phyloP scores from a whole-genome alignment of 306 rosid genomes.

The Lathyrus sativus region DNA sequence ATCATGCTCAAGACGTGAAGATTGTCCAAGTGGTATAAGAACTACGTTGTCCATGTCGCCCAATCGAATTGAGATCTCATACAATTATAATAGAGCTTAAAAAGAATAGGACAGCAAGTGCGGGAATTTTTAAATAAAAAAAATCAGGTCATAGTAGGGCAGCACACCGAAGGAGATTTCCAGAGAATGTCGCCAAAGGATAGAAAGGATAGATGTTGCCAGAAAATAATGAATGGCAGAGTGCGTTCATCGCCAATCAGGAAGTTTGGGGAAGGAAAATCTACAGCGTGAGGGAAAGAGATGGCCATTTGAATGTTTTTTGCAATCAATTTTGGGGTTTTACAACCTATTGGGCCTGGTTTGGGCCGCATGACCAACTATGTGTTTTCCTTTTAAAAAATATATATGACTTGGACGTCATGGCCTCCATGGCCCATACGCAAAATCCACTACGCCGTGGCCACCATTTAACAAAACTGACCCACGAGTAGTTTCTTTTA shows the following conservation, averaged over 20 bases:
- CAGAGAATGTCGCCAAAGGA: neutral
- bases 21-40: neutral
- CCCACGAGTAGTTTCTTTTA: neutral
- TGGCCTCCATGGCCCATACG: neutral
- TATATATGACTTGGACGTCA: neutral
- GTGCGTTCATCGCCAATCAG: neutral
- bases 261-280: neutral
- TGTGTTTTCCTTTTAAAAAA: neutral
- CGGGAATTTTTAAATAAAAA: neutral
- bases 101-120: neutral
- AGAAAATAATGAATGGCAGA: neutral
- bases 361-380: neutral
- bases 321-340: neutral
- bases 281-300: neutral
- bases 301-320: neutral
- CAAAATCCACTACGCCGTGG: neutral
- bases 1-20: neutral
- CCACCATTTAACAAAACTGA: conserved; percentile 3
- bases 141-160: neutral
- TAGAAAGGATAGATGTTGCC: neutral
- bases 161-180: neutral
- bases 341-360: neutral
- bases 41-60: neutral
- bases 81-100: neutral
- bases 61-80: neutral